Evolutionary conservation across 306 rosid genomes (phyloP).

Genomic region (Nissolia schottii): DNA sequence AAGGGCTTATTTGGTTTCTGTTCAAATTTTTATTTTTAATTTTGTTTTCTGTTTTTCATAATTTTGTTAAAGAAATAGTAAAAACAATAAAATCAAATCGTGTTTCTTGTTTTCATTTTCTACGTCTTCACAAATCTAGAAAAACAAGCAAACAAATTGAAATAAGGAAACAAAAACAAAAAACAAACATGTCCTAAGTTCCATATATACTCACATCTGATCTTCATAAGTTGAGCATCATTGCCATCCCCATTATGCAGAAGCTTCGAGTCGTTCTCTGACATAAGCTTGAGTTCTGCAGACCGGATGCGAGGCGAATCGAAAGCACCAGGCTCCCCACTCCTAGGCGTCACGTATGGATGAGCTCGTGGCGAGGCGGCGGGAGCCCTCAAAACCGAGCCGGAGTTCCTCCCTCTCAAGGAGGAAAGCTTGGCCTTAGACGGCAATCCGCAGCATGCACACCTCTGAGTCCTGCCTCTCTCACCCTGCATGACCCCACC

Average conservation of each 20-base stretch:
- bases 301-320: constrained; percentile 48
- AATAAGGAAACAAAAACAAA: too few species aligned
- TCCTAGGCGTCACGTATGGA: background rate
- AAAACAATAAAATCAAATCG: too few species aligned
- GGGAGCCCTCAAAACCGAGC: constrained; percentile 37
- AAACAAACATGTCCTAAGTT: too few species aligned
- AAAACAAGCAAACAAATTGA: too few species aligned
- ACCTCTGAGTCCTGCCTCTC: constrained; percentile 20
- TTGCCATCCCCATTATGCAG: background rate
- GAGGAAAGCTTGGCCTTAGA: constrained; percentile 43
- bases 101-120: too few species aligned
- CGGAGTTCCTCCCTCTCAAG: constrained; percentile 31
- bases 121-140: too few species aligned
- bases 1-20: too few species aligned
- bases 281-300: constrained; percentile 30
- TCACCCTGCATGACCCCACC: constrained; percentile 32
- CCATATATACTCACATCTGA: constrained; percentile 27
- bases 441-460: constrained; percentile 78
- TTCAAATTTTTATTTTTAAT: too few species aligned
- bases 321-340: constrained; percentile 25
- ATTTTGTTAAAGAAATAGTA: too few species aligned
- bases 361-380: constrained; percentile 70
- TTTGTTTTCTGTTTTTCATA: too few species aligned
- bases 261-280: constrained; percentile 17
- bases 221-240: background rate